Conservation (phyloP, 768 basidiomycete genomes). For the Lactarius sp. region DNA sequence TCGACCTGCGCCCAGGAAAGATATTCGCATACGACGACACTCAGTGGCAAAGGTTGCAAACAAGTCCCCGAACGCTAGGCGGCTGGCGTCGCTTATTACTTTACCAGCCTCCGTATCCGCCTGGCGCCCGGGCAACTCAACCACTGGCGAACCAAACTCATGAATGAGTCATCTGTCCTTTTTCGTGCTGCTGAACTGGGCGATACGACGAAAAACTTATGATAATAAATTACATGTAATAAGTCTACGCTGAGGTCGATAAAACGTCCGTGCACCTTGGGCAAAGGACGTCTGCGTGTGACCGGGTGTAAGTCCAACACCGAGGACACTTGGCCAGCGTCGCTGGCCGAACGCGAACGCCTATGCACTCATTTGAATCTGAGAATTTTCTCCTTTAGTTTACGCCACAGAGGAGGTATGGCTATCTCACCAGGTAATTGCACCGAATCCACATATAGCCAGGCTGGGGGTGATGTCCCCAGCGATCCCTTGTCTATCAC, state of each 20-base stretch:
- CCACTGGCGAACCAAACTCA: neutral
- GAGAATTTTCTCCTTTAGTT: conserved; percentile 1
- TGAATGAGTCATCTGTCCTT: neutral
- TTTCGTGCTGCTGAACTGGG: neutral
- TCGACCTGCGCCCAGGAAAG: conserved; percentile 12
- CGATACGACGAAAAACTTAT: neutral
- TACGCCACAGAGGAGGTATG: neutral
- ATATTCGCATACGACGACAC: conserved; percentile 21
- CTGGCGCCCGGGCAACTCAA: neutral
- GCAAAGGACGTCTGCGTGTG: conserved; percentile 52
- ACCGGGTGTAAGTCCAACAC: conserved; percentile 78
- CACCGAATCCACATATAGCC: conserved; percentile 46
- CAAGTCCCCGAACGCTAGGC: neutral
- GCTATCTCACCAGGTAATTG: conserved; percentile 41
- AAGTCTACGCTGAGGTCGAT: conserved; percentile 7
- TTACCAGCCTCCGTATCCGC: neutral
- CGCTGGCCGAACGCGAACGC: conserved; percentile 59
- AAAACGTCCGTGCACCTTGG: conserved; percentile 47
- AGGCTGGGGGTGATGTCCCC: conserved; percentile 39
- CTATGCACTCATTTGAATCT: conserved; percentile 32
- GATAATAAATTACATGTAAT: conserved; percentile 16
- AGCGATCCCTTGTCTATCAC: conserved; percentile 45
- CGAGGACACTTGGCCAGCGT: conserved; percentile 72
- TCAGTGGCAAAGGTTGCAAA: neutral
- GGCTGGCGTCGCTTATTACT: conserved; percentile 8